Percentiles rank a stretch among this genome's conserved stretches.
phyloP scores from a whole-genome alignment of 345 rosid genomes.

The Eutrema japonicum region DNA sequence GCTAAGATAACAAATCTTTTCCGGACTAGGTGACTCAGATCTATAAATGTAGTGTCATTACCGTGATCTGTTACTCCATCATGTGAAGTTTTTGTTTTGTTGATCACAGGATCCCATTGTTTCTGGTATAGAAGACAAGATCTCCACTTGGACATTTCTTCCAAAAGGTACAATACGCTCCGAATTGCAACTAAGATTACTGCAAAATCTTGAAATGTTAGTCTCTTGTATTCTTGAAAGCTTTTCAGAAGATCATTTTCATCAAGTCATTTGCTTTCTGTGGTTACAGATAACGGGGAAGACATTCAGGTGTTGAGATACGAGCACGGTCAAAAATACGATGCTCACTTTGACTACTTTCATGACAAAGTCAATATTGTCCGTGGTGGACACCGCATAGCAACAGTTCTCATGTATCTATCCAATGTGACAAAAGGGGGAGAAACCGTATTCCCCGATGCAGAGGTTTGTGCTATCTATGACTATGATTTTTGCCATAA shows the following conservation, averaged over 20 bases:
- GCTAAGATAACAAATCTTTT: background rate
- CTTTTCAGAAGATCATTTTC: background rate
- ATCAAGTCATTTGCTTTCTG: conserved; percentile 3
- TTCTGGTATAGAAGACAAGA: conserved; percentile 91
- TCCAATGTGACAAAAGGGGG: conserved; percentile 87
- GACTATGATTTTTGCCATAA: background rate
- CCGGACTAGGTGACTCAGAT: background rate
- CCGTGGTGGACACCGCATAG: conserved; percentile 92
- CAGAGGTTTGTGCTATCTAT: conserved; percentile 63
- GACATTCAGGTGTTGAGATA: conserved; percentile 91
- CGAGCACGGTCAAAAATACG: conserved; percentile 90
- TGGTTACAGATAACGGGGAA: conserved; percentile 81
- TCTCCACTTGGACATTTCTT: conserved; percentile 93
- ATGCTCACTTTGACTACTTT: conserved; percentile 93
- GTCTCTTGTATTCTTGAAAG: conserved; percentile 7
- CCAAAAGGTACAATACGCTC: conserved; percentile 67
- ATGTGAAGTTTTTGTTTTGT: conserved; percentile 16
- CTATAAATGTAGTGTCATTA: conserved; percentile 8
- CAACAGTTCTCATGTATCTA: conserved; percentile 93
- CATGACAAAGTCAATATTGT: conserved; percentile 83
- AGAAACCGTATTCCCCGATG: conserved; percentile 61
- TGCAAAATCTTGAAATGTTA: background rate
- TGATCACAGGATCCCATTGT: conserved; percentile 76
- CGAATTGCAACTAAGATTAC: background rate
- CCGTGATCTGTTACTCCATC: background rate